A percentile compares a stretch with the other conserved stretches of the same genome.
Conservation (phyloP, 805 yeast genomes). For the Saccharomycopsis sp. region DNA sequence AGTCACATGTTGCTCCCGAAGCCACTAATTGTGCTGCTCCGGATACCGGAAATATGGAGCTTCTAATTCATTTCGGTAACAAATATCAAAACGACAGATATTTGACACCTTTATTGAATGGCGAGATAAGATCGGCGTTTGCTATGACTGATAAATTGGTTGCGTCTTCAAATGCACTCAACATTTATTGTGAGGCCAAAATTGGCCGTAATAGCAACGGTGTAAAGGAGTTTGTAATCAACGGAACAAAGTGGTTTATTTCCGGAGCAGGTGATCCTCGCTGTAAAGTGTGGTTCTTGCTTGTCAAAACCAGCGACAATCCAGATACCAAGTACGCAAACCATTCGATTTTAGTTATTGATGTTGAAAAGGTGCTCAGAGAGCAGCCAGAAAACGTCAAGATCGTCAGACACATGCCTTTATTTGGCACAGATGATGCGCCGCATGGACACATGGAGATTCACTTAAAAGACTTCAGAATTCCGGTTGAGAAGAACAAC, state of each 20-base stretch:
- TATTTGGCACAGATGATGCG: constrained; percentile 60
- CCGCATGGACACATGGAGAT: constrained; percentile 70
- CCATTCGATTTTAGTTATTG: constrained; percentile 52
- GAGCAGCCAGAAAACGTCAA: constrained; percentile 41
- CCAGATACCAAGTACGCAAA: constrained; percentile 36
- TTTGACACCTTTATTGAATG: constrained; percentile 47
- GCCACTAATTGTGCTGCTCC: constrained; percentile 58
- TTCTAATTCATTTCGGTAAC: constrained; percentile 30
- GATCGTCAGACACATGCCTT: constrained; percentile 43
- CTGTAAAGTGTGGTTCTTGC: constrained; percentile 33
- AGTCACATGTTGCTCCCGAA: constrained; percentile 48
- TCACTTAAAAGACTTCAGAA: constrained; percentile 41
- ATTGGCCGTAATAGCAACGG: constrained; percentile 22
- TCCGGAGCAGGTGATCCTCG: constrained; percentile 68
- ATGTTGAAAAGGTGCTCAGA: constrained; percentile 39
- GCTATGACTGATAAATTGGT: constrained; percentile 59
- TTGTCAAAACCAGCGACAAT: constrained; percentile 27
- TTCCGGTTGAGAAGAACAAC: constrained; percentile 32
- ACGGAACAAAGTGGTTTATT: constrained; percentile 66
- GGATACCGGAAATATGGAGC: constrained; percentile 59
- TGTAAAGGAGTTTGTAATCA: constrained; percentile 35
- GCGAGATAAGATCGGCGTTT: constrained; percentile 53
- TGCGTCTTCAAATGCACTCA: constrained; percentile 57
- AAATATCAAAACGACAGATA: constrained; percentile 35
- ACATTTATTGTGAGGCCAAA: constrained; percentile 30